Evolutionary conservation across 2,329 filamentous ascomycete species (phyloP).

Genomic region (Colletotrichum horii): DNA sequence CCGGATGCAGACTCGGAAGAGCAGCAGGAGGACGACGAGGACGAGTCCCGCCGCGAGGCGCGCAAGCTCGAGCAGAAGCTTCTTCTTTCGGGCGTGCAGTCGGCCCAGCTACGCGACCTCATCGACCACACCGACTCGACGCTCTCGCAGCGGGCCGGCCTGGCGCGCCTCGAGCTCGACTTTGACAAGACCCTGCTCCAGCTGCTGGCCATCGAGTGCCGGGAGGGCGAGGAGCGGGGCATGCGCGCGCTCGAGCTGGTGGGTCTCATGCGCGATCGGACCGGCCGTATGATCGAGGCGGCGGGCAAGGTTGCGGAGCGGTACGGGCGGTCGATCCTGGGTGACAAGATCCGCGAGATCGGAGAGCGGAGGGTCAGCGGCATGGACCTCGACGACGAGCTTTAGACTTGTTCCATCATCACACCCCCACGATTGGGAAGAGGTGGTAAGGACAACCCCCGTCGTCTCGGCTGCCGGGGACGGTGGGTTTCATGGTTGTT

Average conservation of each 20-base stretch:
- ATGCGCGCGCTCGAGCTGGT: slow-evolving; percentile 96
- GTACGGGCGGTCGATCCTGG: slow-evolving; percentile 80
- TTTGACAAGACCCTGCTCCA: slow-evolving; percentile 91
- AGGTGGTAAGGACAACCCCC: not conserved
- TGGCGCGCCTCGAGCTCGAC: slow-evolving; percentile 78
- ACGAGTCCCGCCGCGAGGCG: slow-evolving; percentile 47
- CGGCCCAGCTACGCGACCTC: slow-evolving; percentile 77
- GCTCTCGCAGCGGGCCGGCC: slow-evolving; percentile 67
- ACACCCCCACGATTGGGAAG: not conserved
- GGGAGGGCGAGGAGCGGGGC: slow-evolving; percentile 88
- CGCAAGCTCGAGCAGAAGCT: slow-evolving; percentile 80
- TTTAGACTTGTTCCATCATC: not conserved
- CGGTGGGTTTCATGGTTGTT: slow-evolving; percentile 5
- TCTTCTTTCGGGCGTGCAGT: slow-evolving; percentile 74
- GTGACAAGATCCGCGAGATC: slow-evolving; percentile 88
- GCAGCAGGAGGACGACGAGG: slow-evolving; percentile 36
- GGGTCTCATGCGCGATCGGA: slow-evolving; percentile 80
- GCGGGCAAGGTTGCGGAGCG: slow-evolving; percentile 87
- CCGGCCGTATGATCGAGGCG: slow-evolving; percentile 89
- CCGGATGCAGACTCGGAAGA: slow-evolving; percentile 41
- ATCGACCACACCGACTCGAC: slow-evolving; percentile 71
- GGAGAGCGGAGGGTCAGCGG: slow-evolving; percentile 73
- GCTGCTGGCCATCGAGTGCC: slow-evolving; percentile 86
- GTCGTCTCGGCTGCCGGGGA: not conserved
- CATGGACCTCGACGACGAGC: slow-evolving; percentile 56